Percentiles rank a stretch among this genome's conserved stretches.
These are phyloP conservation scores for Gryganskiella cystojenkinii DNA, from an alignment of 192 early-diverging fungal species.

Conservation along the genomic window DNA sequence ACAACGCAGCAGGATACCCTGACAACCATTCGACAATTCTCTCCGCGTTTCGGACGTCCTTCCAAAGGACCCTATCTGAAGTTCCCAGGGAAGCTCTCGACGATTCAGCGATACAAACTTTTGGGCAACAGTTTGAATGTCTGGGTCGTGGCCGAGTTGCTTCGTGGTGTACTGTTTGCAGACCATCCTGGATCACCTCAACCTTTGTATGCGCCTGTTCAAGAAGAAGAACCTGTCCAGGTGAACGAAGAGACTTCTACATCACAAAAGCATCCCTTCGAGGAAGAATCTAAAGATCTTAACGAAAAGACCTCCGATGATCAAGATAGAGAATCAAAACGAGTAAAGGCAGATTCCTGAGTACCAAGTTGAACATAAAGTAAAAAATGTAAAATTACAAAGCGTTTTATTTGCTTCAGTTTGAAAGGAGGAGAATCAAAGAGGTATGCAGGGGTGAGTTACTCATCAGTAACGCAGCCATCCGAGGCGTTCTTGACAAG, in stretches of 20 bases:
- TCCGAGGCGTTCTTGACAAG: conserved; percentile 81
- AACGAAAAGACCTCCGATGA: background rate
- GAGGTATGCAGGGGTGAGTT: conserved; percentile 10
- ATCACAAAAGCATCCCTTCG: background rate
- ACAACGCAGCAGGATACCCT: background rate
- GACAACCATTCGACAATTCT: conserved; percentile 21
- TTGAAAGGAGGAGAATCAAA: no score
- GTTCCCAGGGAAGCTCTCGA: conserved; percentile 74
- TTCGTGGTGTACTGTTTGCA: conserved; percentile 71
- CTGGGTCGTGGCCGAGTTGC: conserved; percentile 81
- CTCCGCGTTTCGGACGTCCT: conserved; percentile 27
- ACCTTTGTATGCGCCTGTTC: conserved; percentile 9
- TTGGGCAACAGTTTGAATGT: conserved; percentile 92
- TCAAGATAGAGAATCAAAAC: background rate
- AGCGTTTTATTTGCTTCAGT: background rate
- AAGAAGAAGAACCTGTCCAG: background rate
- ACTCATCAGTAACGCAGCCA: conserved; percentile 90
- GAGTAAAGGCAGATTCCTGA: conserved; percentile 1
- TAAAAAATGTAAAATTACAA: conserved; percentile 13
- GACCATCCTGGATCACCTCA: conserved; percentile 31
- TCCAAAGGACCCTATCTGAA: conserved; percentile 54
- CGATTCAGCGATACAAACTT: conserved; percentile 77
- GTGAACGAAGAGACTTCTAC: background rate
- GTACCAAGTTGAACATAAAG: background rate
- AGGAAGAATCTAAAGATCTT: background rate